Evolutionary conservation across 306 rosid genomes (phyloP).

Genomic region (Rosa persica): DNA sequence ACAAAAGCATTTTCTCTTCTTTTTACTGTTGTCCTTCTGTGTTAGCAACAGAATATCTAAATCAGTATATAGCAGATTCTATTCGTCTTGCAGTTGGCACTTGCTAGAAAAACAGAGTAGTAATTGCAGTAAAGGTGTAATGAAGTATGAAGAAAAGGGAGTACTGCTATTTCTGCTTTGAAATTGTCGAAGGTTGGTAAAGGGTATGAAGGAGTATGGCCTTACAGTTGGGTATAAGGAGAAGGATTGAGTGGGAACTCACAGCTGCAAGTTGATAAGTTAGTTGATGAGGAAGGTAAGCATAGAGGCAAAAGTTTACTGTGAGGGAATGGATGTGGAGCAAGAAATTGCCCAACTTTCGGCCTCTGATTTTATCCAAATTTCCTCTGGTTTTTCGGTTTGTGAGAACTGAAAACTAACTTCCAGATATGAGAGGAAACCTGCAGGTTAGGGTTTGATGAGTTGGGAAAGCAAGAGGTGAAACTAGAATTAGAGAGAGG

Average conservation of each 20-base stretch:
- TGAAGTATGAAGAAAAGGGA: conserved; percentile 3
- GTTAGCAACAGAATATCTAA: neutral
- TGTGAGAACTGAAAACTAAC: no score
- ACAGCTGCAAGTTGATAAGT: neutral
- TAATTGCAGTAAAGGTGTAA: neutral
- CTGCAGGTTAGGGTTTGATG: no score
- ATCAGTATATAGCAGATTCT: neutral
- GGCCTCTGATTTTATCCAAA: neutral
- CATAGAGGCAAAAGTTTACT: no score
- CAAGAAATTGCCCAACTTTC: no score
- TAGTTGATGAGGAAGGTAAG: no score
- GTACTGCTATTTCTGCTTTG: no score
- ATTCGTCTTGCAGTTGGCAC: neutral
- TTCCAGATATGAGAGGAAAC: no score
- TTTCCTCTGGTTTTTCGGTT: conserved; percentile 9
- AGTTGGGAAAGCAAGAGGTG: no score
- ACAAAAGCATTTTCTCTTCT: no score
- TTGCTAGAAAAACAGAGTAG: neutral
- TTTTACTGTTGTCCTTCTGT: no score
- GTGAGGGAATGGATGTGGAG: no score
- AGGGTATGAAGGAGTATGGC: conserved; percentile 30
- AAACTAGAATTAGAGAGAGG: no score
- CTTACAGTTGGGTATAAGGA: conserved; percentile 43
- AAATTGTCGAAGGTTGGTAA: neutral
- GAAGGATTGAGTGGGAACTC: conserved; percentile 35